A percentile compares a stretch with the other conserved stretches of the same genome.
Conservation (phyloP, 306 rosid species). For the Ormosia emarginata region DNA sequence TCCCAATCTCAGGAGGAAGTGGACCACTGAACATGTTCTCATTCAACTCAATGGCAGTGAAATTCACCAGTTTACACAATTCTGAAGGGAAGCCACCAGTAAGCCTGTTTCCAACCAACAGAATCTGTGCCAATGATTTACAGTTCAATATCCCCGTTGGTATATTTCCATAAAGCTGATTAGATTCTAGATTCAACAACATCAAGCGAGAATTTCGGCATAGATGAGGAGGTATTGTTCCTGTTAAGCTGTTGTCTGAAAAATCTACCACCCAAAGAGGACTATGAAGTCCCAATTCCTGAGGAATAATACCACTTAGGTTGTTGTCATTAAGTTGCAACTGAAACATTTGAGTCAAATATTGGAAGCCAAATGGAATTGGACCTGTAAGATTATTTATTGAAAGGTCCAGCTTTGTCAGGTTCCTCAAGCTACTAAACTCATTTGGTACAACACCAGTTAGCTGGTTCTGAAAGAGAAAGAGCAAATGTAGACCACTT, state of each 20-base stretch:
- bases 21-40: slow-evolving; percentile 79
- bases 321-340: slow-evolving; percentile 82
- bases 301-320: slow-evolving; percentile 73
- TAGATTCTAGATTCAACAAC: slow-evolving; percentile 66
- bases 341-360: slow-evolving; percentile 55
- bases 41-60: slow-evolving; percentile 70
- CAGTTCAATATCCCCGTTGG: slow-evolving; percentile 68
- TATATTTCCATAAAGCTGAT: slow-evolving; percentile 61
- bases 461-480: slow-evolving; percentile 85
- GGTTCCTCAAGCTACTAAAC: slow-evolving; percentile 58
- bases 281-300: slow-evolving; percentile 59
- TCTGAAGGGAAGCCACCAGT: slow-evolving; percentile 79
- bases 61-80: slow-evolving; percentile 66
- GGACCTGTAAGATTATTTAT: slow-evolving; percentile 72
- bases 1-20: slow-evolving; percentile 57
- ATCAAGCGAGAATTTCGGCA: slow-evolving; percentile 61
- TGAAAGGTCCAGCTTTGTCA: slow-evolving; percentile 85
- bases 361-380: slow-evolving; percentile 72
- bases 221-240: slow-evolving; percentile 72
- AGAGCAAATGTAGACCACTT: slow-evolving; percentile 56
- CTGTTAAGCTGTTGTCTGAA: slow-evolving; percentile 62
- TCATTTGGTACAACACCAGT: slow-evolving; percentile 79
- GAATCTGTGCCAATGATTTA: slow-evolving; percentile 56
- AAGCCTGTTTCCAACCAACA: slow-evolving; percentile 61
- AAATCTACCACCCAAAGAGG: slow-evolving; percentile 96